Base-by-base conservation (phyloP, 31 red algal species). In the Odonthalia washingtoniensis region DNA sequence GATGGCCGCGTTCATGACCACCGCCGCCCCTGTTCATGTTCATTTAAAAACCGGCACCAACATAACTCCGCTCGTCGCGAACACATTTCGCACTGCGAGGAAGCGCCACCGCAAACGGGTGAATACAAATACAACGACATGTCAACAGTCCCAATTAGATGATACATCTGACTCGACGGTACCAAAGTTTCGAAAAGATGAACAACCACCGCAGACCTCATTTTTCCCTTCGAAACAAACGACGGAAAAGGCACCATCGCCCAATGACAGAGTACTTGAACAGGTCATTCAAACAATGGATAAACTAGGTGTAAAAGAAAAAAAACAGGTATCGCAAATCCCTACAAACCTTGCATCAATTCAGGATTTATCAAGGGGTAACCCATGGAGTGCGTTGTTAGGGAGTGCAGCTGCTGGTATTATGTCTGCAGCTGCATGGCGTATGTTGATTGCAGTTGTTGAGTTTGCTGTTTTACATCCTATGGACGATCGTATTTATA, bases 391-490 rank as follows among this genome's bases (percentile, higher is more conserved):
- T 65, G 84, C 91, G 35, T 77, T 83, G 27, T 27, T 75, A 30
- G 91, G 91, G 14, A 62, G 78, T 31, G 83, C 38, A 24, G 91
- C 77, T 17, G 91, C 91, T 24, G 84, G 70, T 74, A 68, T 82
- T 31, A 93, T 93, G 33, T 87, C 84, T 17, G 80, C 74, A 53
- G 77, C 49, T 27, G 91, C 78, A 3, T 93, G 91, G 91, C 27
- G 3, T 2, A 52, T 61, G 52, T 63, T 93, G 4, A 63, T n/a
- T 14, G 41, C 39, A 33, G 68, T 69, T 30, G 75, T 81, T 3
- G 1, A 32, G n/a, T 83, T 88, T 21, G 86, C 84, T 34, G 21
- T 68, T 3, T 30, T 62, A 21, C 91, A 93, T 41, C 84, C 91
- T 2, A 41, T 93, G 49, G 62, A 68, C 43, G 63, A 69, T 1